Conservation (phyloP, 139 green algal species). For the Coelastrella sp. region DNA sequence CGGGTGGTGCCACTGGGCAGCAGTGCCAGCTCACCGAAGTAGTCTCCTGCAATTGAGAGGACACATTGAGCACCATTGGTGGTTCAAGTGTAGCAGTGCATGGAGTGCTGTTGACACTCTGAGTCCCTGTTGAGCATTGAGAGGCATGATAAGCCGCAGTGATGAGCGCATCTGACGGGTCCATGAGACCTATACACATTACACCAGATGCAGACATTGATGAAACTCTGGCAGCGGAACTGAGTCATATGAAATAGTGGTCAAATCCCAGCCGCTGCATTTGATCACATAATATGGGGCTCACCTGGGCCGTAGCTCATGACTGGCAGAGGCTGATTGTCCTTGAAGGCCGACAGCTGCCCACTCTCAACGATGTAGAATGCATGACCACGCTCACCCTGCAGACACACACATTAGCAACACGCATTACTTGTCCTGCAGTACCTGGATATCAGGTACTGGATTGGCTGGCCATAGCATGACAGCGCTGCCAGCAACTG, state of each 20-base stretch:
- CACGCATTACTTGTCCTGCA: neutral
- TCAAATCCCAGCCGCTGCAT: no score
- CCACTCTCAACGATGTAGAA: conserved; percentile 96
- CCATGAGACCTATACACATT: no score
- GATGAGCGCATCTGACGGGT: no score
- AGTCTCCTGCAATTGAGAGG: conserved; percentile 52
- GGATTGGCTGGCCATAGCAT: no score
- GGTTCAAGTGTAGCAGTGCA: neutral
- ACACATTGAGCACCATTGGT: neutral
- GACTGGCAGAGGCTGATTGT: conserved; percentile 52
- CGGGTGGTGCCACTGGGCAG: conserved; percentile 80
- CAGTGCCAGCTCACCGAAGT: conserved; percentile 95
- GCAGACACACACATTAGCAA: neutral
- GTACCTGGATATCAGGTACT: neutral
- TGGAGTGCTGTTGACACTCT: no score
- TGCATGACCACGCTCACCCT: conserved; percentile 66
- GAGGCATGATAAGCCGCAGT: no score
- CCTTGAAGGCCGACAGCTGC: conserved; percentile 73
- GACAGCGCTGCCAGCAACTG: no score
- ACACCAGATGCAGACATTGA: no score
- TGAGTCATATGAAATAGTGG: no score
- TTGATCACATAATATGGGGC: neutral
- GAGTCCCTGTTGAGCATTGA: no score
- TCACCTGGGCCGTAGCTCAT: conserved; percentile 53
- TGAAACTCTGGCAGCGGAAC: no score